Evolutionary conservation across 2,329 filamentous ascomycete species (phyloP).

Genomic region (Fusarium graminum): DNA sequence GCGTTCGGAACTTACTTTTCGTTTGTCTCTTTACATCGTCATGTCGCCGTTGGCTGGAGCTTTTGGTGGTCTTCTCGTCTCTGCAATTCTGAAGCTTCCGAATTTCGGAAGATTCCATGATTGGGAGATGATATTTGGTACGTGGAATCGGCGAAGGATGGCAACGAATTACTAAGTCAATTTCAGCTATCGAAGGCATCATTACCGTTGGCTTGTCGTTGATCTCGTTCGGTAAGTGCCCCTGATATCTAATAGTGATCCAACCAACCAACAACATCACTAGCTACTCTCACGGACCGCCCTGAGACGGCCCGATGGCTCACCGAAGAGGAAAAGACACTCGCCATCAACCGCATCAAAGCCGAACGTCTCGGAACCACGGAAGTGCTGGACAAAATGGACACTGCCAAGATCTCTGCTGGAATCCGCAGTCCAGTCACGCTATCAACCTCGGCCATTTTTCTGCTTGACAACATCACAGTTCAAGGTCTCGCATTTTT

Average conservation of each 20-base stretch:
- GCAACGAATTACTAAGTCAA: background rate
- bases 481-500: constrained; percentile 81
- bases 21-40: constrained; percentile 73
- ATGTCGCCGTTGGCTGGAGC: constrained; percentile 75
- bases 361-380: constrained; percentile 69
- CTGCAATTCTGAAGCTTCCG: constrained; percentile 70
- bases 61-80: constrained; percentile 74
- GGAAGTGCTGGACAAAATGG: constrained; percentile 69
- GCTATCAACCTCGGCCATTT: constrained; percentile 65
- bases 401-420: constrained; percentile 68
- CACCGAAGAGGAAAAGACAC: constrained; percentile 70
- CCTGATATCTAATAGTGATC: accelerated
- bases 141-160: accelerated
- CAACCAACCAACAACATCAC: background rate
- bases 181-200: constrained; percentile 72
- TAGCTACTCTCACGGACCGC: constrained; percentile 74
- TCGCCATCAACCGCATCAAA: constrained; percentile 72
- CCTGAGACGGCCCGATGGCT: constrained; percentile 76
- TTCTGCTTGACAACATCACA: constrained; percentile 76
- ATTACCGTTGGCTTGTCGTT: constrained; percentile 66
- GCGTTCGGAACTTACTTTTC: constrained; percentile 71
- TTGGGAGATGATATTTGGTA: constrained; percentile 77
- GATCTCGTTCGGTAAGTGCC: constrained; percentile 51
- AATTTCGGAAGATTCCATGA: constrained; percentile 66
- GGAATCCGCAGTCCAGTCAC: constrained; percentile 74